A percentile compares a stretch with the other conserved stretches of the same genome.
Evolutionary conservation across 2,329 filamentous ascomycete species (phyloP).

Genomic region (Ampelomyces quisqualis): DNA sequence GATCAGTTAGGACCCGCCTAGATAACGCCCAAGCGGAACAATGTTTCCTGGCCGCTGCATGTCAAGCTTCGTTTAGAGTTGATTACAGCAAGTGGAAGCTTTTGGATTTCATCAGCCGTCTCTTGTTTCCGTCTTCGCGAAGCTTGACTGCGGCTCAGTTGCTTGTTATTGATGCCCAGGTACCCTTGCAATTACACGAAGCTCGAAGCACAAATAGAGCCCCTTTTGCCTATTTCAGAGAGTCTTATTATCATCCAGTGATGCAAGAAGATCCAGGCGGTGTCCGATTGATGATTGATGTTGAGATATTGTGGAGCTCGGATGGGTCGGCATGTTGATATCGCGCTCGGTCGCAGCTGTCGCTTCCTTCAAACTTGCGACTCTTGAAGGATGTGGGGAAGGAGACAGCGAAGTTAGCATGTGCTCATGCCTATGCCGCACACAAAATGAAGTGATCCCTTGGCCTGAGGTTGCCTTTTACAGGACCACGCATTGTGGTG

Average conservation of each 20-base stretch:
- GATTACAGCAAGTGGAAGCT: slow-evolving; percentile 22
- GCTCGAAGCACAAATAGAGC: background rate
- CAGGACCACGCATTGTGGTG: too few relatives aligned
- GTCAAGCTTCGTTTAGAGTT: slow-evolving; percentile 26
- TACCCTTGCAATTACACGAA: background rate
- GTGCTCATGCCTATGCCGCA: too few relatives aligned
- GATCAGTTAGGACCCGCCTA: slow-evolving; percentile 21
- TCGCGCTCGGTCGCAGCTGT: too few relatives aligned
- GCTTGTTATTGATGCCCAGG: background rate
- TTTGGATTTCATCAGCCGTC: slow-evolving; percentile 22
- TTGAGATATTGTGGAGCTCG: slow-evolving; percentile 6
- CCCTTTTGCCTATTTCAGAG: background rate
- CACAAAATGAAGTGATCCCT: too few relatives aligned
- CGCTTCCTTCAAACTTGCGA: too few relatives aligned
- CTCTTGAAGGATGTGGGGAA: too few relatives aligned
- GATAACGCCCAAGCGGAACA: slow-evolving; percentile 14
- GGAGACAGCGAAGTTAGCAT: too few relatives aligned
- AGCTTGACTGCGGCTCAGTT: slow-evolving; percentile 2
- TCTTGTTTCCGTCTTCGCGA: slow-evolving; percentile 18
- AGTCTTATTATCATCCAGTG: background rate
- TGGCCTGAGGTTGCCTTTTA: too few relatives aligned
- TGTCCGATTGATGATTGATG: background rate
- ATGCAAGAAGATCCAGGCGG: slow-evolving; percentile 1
- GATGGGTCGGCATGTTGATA: slow-evolving; percentile 12
- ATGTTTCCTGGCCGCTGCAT: slow-evolving; percentile 11